A percentile compares a stretch with the other conserved stretches of the same genome.
Evolutionary conservation across 2,329 filamentous ascomycete genomes (phyloP).

Genomic region (Purpureocillium lavendulum): DNA sequence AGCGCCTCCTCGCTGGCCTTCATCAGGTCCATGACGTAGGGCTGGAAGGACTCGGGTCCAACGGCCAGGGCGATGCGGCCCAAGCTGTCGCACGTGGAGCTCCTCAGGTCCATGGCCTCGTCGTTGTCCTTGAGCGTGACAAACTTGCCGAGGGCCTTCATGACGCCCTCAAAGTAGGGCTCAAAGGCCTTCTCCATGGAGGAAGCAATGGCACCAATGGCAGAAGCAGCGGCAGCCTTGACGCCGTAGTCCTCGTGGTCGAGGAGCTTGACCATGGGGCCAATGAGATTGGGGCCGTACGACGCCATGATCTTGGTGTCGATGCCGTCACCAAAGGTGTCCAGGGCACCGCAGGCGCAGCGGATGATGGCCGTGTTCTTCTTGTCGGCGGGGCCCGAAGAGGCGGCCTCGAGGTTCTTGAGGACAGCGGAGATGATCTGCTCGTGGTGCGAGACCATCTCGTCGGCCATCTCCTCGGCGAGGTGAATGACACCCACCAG

Average conservation of each 20-base stretch:
- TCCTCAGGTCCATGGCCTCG: conserved; percentile 82
- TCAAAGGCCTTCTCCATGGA: conserved; percentile 76
- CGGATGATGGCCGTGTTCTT: conserved; percentile 81
- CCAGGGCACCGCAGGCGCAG: conserved; percentile 81
- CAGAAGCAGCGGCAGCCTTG: conserved; percentile 82
- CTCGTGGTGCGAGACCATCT: conserved; percentile 78
- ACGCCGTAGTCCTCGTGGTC: conserved; percentile 79
- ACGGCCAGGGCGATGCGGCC: conserved; percentile 88
- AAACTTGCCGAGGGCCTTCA: conserved; percentile 80
- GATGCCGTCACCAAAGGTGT: conserved; percentile 85
- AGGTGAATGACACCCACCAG: conserved; percentile 82
- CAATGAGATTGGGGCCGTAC: conserved; percentile 77
- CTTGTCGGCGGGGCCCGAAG: conserved; percentile 58
- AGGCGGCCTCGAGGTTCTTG: conserved; percentile 80
- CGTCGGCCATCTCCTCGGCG: conserved; percentile 87
- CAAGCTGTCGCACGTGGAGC: conserved; percentile 85
- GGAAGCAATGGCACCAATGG: conserved; percentile 82
- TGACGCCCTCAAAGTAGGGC: conserved; percentile 86
- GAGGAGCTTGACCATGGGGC: conserved; percentile 76
- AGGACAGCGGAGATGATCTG: conserved; percentile 76
- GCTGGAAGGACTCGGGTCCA: conserved; percentile 77
- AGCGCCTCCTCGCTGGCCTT: conserved; percentile 86
- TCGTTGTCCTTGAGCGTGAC: conserved; percentile 81
- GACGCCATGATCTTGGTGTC: conserved; percentile 66
- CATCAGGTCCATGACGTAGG: conserved; percentile 87